Evolutionary conservation across 1,284 basidiomycete species (phyloP), one percentile per base, ranked within the genome.

Genomic region (Wallemia mellicola): DNA sequence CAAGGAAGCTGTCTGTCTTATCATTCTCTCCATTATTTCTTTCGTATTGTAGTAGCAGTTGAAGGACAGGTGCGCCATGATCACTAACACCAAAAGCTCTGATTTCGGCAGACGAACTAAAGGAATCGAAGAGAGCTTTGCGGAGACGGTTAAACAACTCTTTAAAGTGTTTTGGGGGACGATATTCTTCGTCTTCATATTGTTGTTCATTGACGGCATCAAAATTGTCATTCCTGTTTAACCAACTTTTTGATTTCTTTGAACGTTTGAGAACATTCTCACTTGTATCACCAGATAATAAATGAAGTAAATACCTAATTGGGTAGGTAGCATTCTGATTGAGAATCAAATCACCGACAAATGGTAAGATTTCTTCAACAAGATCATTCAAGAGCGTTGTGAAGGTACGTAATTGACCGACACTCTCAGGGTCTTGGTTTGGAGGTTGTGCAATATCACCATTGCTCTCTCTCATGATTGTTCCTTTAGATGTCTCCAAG

Each of bases 1-100:
- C 88, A 75, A 91, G 79, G 24, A 92, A 73, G 1, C 83, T 88
- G 28, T 77, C 79, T 7, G 76, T 67, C 56, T 74, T 71, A 54
- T 79, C 75, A 1, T 78, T 72, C 68, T 77, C 73, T 9, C 73
- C 76, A 61, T 76, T 75, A 57, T 80, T 77, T 2, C 79, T 77
- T 69, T 91, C 86, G 22, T 85, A 75, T 66, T 86, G 82, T 5
- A 88, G 70, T 48, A 86, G 67, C 67, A 89, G 77, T 84, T 86
- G 81, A 30, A 89, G 71, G 1, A 80, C 77, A 0, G 86, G 85
- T 61, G 83, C 81, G 3, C 86, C 86, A 57, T 84, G 82, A 64
- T 81, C 79, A 66, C 82, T 79, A 1, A 82, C 80, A 3, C 83
- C 87, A 64, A 91, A 73, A 19, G 82, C 81, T 33, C 86, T 76